Conservation (phyloP, 2,329 filamentous ascomycete species). For the Lachnellula occidentalis region DNA sequence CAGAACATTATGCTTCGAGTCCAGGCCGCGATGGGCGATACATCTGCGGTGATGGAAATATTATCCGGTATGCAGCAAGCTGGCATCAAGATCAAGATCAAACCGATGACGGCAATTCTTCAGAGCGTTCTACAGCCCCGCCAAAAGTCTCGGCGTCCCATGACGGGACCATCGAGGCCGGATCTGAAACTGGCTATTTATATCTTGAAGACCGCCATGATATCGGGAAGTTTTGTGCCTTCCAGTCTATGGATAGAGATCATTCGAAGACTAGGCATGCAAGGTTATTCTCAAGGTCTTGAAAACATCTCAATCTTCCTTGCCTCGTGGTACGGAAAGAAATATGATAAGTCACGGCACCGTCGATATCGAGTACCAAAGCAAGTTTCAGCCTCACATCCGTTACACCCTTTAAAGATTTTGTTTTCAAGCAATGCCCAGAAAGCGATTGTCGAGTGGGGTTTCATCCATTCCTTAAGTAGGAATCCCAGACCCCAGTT, state of each 20-base stretch:
- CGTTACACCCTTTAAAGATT: constrained; percentile 31
- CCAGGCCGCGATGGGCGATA: constrained; percentile 31
- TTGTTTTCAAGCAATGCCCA: constrained; percentile 41
- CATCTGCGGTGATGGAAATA: constrained; percentile 22
- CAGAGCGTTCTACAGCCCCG: constrained; percentile 36
- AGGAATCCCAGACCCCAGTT: background rate
- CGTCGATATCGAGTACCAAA: constrained; percentile 9
- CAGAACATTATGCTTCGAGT: constrained; percentile 44
- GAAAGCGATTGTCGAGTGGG: constrained; percentile 44
- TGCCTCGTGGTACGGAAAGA: constrained; percentile 34
- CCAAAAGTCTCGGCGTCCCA: constrained; percentile 19
- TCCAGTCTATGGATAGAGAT: constrained; percentile 50
- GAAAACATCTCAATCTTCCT: constrained; percentile 47
- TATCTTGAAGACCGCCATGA: constrained; percentile 43
- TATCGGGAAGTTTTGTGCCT: constrained; percentile 37
- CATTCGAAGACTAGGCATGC: constrained; percentile 54
- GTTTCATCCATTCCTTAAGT: constrained; percentile 33
- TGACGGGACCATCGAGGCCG: background rate
- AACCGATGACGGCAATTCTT: constrained; percentile 41
- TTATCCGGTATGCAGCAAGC: constrained; percentile 44
- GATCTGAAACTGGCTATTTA: constrained; percentile 36
- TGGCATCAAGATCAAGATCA: constrained; percentile 35
- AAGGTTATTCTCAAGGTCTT: constrained; percentile 45
- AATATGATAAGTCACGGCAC: background rate
- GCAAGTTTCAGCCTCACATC: constrained; percentile 18